Conservation (phyloP, 768 basidiomycete genomes). For the Rhodotorula kratochvilovae region DNA sequence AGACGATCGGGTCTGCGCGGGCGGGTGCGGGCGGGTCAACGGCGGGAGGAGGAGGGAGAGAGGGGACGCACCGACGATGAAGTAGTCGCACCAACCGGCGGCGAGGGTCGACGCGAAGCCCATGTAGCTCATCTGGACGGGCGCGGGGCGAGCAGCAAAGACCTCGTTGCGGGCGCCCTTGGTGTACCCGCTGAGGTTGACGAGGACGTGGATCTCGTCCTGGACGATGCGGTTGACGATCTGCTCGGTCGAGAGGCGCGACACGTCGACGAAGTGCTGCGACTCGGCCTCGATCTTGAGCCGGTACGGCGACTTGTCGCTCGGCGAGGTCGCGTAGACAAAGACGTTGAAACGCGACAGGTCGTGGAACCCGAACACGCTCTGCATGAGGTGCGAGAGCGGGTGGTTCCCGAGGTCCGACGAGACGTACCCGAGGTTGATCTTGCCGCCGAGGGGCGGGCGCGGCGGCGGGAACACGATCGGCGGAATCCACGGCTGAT, state of each 20-base stretch:
- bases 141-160: conserved; percentile 55
- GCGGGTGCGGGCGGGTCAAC: not conserved
- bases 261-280: conserved; percentile 52
- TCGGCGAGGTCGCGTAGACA: conserved; percentile 55
- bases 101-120: conserved; percentile 56
- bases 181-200: conserved; percentile 53
- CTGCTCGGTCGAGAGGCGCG: conserved; percentile 48
- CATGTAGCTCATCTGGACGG: conserved; percentile 54
- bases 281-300: conserved; percentile 51
- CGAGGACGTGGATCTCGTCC: conserved; percentile 55
- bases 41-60: conserved; percentile 22
- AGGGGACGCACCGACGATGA: conserved; percentile 23
- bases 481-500: conserved; percentile 51
- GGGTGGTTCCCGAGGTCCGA: conserved; percentile 58
- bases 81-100: conserved; percentile 46
- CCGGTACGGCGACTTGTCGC: conserved; percentile 53
- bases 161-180: conserved; percentile 57
- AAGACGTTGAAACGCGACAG: conserved; percentile 50
- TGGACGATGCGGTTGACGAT: conserved; percentile 51
- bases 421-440: conserved; percentile 56
- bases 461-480: conserved; percentile 51
- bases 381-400: conserved; percentile 56
- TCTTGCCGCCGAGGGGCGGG: conserved; percentile 47
- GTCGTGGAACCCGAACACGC: conserved; percentile 54
- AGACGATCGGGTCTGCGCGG: conserved; percentile 51